Evolutionary conservation across 768 basidiomycete species (phyloP), one percentile per base, ranked within the genome.

Genomic region (Rhodotorula graminis): DNA sequence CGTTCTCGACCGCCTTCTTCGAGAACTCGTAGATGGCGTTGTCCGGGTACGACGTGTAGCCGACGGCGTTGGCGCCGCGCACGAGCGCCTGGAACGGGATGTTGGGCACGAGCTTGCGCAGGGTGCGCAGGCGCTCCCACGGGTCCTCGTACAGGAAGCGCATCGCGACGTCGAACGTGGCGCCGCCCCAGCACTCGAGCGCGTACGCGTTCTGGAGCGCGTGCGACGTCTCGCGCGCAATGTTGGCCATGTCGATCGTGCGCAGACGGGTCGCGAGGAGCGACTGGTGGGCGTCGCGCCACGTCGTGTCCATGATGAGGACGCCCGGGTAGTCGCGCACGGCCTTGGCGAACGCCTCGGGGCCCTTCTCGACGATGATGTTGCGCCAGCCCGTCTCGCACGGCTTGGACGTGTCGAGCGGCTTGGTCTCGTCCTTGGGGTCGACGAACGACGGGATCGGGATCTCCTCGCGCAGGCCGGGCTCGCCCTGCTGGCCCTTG

Each of bases 111-210:
- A 98, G 85, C 82, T 93, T 92, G 75, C 96, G 88, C 69, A 99
- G 87, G 25, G 90, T 89, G 75, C 96, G 88, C 83, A 99, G 83
- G 76, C 96, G 88, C 81, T 98, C 96, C 96, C 96, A 99, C 77
- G 96, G 96, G 82, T 99, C 96, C 81, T 99, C 96, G 81, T 99
- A 98, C 81, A 99, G 83, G 89, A 99, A 98, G 59, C 95, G 89
- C 93, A 97, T 96, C 33, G 95, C 91, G 63, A 99, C 95, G 81
- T 98, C 95, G 80, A 99, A 99, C 5, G 96, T 98, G 50, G 95
- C 94, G 27, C 78, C 78, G 79, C 96, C 96, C 96, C 96, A 99
- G 85, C 94, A 97, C 81, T 99, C 96, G 74, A 99, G 83, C 80
- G 91, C 90, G 84, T 92, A 99, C 15, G 96, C 92, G 80, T 98